A percentile compares a stretch with the other conserved stretches of the same genome.
phyloP scores from a whole-genome alignment of 2,329 filamentous ascomycete species.

The Fusarium coffeatum region DNA sequence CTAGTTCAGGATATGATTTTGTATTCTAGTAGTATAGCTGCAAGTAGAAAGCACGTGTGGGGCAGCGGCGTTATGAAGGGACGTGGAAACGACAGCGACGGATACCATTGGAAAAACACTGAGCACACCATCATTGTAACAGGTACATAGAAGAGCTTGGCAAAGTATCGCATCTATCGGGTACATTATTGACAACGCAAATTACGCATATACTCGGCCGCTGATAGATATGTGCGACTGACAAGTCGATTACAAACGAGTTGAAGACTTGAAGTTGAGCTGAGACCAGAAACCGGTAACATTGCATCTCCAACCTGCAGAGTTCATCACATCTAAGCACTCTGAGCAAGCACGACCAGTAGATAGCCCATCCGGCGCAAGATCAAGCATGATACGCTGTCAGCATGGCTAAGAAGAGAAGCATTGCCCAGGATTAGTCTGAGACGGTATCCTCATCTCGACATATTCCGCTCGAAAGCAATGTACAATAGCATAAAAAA shows the following conservation, averaged over 20 bases:
- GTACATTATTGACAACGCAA: neutral
- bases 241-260: neutral
- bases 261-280: neutral
- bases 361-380: conserved; percentile 6
- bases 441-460: neutral
- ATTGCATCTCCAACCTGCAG: neutral
- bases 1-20: neutral
- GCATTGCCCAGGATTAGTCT: neutral
- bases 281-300: neutral
- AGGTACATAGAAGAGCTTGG: neutral
- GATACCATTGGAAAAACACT: conserved; percentile 10
- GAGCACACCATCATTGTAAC: conserved; percentile 13
- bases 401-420: neutral
- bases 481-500: neutral
- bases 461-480: neutral
- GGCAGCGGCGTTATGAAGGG: conserved; percentile 12
- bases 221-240: neutral
- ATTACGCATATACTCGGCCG: neutral
- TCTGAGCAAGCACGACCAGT: conserved; percentile 11
- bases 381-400: conserved; percentile 22
- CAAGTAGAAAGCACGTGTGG: conserved; percentile 2
- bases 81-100: neutral
- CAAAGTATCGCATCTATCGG: neutral
- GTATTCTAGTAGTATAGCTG: neutral
- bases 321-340: neutral